These are phyloP conservation scores for Ostreobium quekettii DNA, from an alignment of 139 green algal species.

Conservation along the genomic window DNA sequence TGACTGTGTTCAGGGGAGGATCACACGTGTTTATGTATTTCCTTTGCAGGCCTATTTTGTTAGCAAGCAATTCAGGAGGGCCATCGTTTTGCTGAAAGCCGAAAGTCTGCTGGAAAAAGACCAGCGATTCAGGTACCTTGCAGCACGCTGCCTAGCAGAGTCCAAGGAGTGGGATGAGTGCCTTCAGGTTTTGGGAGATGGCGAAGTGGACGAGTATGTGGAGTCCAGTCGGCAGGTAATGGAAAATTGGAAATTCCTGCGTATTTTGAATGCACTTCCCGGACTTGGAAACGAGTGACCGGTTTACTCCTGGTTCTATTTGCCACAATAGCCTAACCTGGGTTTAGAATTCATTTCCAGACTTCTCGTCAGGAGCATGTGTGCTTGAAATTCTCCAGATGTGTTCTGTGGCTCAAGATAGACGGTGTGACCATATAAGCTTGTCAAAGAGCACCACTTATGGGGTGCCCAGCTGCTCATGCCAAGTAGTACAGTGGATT, in stretches of 20 bases:
- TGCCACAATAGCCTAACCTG: too few species aligned
- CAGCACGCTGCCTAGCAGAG: slow-evolving; percentile 65
- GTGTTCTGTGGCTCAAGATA: too few species aligned
- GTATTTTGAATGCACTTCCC: background rate
- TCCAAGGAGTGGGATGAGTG: slow-evolving; percentile 83
- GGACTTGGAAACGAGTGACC: background rate
- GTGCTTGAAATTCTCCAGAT: background rate
- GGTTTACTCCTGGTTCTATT: too few species aligned
- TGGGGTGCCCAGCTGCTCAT: too few species aligned
- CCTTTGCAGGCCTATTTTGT: slow-evolving; percentile 61
- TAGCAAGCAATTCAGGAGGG: slow-evolving; percentile 59
- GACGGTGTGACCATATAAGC: too few species aligned
- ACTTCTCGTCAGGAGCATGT: background rate
- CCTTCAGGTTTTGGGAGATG: slow-evolving; percentile 61
- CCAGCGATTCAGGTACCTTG: slow-evolving; percentile 60
- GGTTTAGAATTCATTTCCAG: background rate
- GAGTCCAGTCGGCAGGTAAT: background rate
- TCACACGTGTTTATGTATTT: too few species aligned
- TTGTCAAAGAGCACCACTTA: too few species aligned
- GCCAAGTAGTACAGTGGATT: too few species aligned
- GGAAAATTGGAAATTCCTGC: slow-evolving; percentile 10
- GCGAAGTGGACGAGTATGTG: slow-evolving; percentile 32
- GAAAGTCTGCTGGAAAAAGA: slow-evolving; percentile 43
- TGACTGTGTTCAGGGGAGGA: too few species aligned
- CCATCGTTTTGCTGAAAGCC: slow-evolving; percentile 52